Evolutionary conservation across 495 filamentous ascomycete species (phyloP).

Genomic region (Xanthoparmelia taractica): DNA sequence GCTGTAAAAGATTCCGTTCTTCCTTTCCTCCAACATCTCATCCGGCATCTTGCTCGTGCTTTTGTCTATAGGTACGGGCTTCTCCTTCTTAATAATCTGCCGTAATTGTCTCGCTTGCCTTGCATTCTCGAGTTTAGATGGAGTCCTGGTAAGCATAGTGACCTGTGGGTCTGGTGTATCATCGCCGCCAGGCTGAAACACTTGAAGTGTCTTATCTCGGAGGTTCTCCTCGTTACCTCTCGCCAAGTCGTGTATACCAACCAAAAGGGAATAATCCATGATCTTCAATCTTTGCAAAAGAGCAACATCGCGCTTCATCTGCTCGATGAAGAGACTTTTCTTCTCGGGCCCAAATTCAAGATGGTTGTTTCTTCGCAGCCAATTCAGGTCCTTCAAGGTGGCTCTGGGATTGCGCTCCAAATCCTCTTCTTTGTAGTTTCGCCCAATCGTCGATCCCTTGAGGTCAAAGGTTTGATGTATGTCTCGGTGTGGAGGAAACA

Average conservation of each 20-base stretch:
- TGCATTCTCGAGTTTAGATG: slow-evolving; percentile 87
- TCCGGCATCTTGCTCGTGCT: slow-evolving; percentile 82
- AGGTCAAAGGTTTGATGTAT: slow-evolving; percentile 96
- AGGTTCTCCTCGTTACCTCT: slow-evolving; percentile 93
- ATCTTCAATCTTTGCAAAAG: slow-evolving; percentile 82
- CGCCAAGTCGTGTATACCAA: slow-evolving; percentile 85
- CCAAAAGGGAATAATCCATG: slow-evolving; percentile 96
- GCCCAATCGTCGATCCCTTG: slow-evolving; percentile 93
- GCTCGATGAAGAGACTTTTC: slow-evolving; percentile 75
- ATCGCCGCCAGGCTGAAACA: slow-evolving; percentile 85
- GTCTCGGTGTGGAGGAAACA: slow-evolving; percentile 94
- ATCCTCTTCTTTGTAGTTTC: slow-evolving; percentile 83
- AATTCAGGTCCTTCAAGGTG: slow-evolving; percentile 95
- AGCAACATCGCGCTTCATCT: slow-evolving; percentile 79
- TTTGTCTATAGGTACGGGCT: slow-evolving; percentile 83
- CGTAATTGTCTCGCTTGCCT: slow-evolving; percentile 86
- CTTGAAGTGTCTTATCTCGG: slow-evolving; percentile 86
- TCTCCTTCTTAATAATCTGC: slow-evolving; percentile 85
- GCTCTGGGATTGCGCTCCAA: slow-evolving; percentile 83
- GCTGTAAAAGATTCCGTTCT: slow-evolving; percentile 71
- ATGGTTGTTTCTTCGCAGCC: slow-evolving; percentile 77
- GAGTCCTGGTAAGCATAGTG: slow-evolving; percentile 74
- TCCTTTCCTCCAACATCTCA: slow-evolving; percentile 62
- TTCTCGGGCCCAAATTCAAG: slow-evolving; percentile 83
- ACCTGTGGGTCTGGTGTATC: slow-evolving; percentile 48